phyloP scores from a whole-genome alignment of 2,329 filamentous ascomycete genomes.

The Cadophora luteo-olivacea region DNA sequence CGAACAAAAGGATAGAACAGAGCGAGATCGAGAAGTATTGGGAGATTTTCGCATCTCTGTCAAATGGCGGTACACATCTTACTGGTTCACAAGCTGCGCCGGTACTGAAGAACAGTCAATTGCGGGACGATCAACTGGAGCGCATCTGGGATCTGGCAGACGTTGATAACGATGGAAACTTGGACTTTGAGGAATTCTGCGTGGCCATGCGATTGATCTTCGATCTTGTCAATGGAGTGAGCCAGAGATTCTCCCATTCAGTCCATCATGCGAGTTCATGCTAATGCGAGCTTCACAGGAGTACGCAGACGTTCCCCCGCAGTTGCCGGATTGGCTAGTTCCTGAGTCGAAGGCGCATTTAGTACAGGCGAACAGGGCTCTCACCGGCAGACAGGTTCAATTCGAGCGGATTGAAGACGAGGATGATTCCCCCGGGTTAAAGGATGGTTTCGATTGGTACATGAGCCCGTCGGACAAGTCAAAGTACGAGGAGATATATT shows the following conservation, averaged over 20 bases:
- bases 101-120: conserved; percentile 75
- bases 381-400: conserved; percentile 78
- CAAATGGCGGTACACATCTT: conserved; percentile 68
- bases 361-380: conserved; percentile 80
- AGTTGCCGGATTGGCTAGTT: conserved; percentile 93
- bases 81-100: conserved; percentile 73
- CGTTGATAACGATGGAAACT: conserved; percentile 94
- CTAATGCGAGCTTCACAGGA: conserved; percentile 61
- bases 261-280: background rate
- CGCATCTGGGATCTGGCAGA: conserved; percentile 97
- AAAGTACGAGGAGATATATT: conserved; percentile 98
- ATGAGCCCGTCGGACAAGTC: conserved; percentile 90
- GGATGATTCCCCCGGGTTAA: conserved; percentile 81
- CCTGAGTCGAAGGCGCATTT: conserved; percentile 94
- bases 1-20: conserved; percentile 67
- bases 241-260: conserved; percentile 41
- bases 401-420: conserved; percentile 89
- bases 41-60: conserved; percentile 77
- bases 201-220: conserved; percentile 99
- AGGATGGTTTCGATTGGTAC: conserved; percentile 99
- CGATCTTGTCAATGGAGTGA: conserved; percentile 92
- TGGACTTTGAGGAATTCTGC: conserved; percentile 99
- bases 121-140: conserved; percentile 87
- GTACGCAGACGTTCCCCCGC: conserved; percentile 84
- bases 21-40: conserved; percentile 80